Conservation (phyloP, 192 early-diverging fungal genomes). For the Spinellus fusiger region DNA sequence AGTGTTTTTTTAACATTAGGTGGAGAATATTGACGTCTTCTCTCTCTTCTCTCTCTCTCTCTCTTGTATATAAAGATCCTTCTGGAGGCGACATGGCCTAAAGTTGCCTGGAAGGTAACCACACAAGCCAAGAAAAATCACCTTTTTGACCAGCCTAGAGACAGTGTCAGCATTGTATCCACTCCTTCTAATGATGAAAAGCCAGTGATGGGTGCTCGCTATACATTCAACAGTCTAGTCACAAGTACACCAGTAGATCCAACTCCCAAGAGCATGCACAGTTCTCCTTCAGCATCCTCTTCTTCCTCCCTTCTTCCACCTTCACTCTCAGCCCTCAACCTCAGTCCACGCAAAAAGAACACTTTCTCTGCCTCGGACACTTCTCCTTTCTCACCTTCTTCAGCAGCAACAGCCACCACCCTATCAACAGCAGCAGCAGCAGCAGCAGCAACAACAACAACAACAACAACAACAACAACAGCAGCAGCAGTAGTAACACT, state of each 20-base stretch:
- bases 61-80: constrained; percentile 12
- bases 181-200: constrained; percentile 32
- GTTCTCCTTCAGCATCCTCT: not conserved
- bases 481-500: not conserved
- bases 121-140: not conserved
- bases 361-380: not conserved
- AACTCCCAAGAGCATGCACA: not conserved
- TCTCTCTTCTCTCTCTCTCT: not conserved
- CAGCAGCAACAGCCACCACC: not conserved
- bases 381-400: not conserved
- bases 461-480: not conserved
- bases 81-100: constrained; percentile 28
- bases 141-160: not conserved
- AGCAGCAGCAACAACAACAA: not conserved
- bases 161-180: constrained; percentile 37
- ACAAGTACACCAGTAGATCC: constrained; percentile 9
- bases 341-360: not conserved
- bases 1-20: too few species aligned
- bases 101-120: constrained; percentile 38
- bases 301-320: not conserved
- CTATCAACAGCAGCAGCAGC: not conserved
- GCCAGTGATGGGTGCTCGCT: constrained; percentile 38
- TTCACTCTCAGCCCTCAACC: not conserved
- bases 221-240: constrained; percentile 40
- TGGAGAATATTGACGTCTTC: too few species aligned